These are phyloP conservation scores for Cercospora sp. DNA, from an alignment of 2,329 filamentous ascomycete genomes.

Conservation along the genomic window DNA sequence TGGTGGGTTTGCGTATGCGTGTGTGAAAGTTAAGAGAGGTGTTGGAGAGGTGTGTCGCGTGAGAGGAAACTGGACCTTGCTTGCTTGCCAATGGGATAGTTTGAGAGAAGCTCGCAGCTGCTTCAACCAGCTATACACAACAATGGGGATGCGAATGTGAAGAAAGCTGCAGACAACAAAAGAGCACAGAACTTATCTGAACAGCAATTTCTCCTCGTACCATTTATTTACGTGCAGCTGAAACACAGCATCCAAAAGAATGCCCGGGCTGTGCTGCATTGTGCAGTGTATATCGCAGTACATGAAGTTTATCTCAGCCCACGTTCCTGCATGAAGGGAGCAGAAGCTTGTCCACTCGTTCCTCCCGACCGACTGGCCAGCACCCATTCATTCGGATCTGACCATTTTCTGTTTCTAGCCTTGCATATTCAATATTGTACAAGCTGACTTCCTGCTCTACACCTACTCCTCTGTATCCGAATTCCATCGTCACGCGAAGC, in stretches of 20 bases:
- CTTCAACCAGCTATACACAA: not conserved
- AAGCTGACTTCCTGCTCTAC: not conserved
- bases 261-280: conserved; percentile 4
- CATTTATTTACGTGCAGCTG: not conserved
- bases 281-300: conserved; percentile 16
- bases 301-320: conserved; percentile 3
- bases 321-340: conserved; percentile 12
- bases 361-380: not conserved
- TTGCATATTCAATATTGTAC: not conserved
- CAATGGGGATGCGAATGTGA: too few relatives aligned
- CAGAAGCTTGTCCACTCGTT: not conserved
- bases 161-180: too few relatives aligned
- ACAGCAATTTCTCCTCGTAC: too few relatives aligned
- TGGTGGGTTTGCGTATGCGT: not conserved
- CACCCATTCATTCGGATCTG: not conserved
- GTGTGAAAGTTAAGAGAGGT: not conserved
- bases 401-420: not conserved
- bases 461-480: too few relatives aligned
- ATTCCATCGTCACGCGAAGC: not conserved
- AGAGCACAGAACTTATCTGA: not conserved
- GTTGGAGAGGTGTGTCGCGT: not conserved
- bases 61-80: not conserved
- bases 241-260: not conserved
- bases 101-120: not conserved
- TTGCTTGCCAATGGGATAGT: not conserved